Conservation (phyloP, 306 rosid genomes). For the Albizia julibrissin region DNA sequence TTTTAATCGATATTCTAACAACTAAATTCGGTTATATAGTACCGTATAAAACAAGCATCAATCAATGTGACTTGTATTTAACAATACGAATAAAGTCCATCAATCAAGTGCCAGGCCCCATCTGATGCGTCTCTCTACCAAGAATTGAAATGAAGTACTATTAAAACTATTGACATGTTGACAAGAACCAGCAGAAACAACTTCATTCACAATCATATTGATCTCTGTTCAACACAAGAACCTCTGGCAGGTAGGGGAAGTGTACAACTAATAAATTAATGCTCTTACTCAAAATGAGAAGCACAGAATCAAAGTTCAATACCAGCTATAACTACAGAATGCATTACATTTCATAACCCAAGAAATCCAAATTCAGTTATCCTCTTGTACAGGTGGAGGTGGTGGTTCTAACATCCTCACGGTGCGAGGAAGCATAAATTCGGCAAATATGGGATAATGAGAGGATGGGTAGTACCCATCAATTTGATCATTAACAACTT, state of each 20-base stretch:
- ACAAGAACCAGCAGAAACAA: slow-evolving; percentile 12
- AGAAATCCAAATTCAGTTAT: slow-evolving; percentile 43
- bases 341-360: slow-evolving; percentile 9
- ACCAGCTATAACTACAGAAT: slow-evolving; percentile 21
- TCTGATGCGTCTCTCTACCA: background rate
- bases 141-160: background rate
- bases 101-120: background rate
- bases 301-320: slow-evolving; percentile 27
- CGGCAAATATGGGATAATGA: slow-evolving; percentile 85
- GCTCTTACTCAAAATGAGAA: slow-evolving; percentile 29
- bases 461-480: slow-evolving; percentile 93
- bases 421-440: slow-evolving; percentile 94
- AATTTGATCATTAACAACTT: slow-evolving; percentile 83
- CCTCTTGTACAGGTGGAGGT: slow-evolving; percentile 42
- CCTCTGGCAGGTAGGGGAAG: slow-evolving; percentile 25
- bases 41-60: background rate
- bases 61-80: background rate
- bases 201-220: background rate
- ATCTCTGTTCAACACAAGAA: slow-evolving; percentile 28
- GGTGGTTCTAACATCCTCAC: slow-evolving; percentile 70
- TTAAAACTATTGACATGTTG: background rate
- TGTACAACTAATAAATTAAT: slow-evolving; percentile 29
- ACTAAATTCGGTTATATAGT: background rate
- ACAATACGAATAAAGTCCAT: background rate
- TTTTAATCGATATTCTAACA: too few species aligned